Evolutionary conservation across 2,329 filamentous ascomycete genomes (phyloP).

Genomic region (Paracamarosporium sp.): DNA sequence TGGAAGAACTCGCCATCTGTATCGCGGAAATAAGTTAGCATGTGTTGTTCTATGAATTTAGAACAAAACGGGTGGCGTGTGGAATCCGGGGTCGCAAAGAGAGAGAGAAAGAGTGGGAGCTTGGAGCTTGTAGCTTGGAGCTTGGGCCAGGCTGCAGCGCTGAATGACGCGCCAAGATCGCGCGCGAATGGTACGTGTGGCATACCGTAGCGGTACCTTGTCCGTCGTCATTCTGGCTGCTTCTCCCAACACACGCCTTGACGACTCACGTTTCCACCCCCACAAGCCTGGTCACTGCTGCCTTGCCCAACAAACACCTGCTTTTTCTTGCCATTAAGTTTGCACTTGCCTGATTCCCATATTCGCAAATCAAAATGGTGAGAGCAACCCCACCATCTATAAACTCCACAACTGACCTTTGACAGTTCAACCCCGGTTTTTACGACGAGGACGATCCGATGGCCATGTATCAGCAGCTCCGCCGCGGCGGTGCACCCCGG

Average conservation of each 20-base stretch:
- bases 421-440: slow-evolving; percentile 53
- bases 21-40: neutral
- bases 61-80: neutral
- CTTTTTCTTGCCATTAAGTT: neutral
- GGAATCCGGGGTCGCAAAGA: neutral
- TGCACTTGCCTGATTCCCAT: neutral
- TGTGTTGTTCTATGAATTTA: neutral
- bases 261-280: slow-evolving; percentile 8
- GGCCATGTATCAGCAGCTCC: slow-evolving; percentile 60
- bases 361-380: slow-evolving; percentile 37
- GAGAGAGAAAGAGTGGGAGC: no score
- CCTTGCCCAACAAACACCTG: neutral
- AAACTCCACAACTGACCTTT: slow-evolving; percentile 21
- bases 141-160: slow-evolving; percentile 24
- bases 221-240: slow-evolving; percentile 22
- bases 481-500: slow-evolving; percentile 61
- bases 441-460: slow-evolving; percentile 61
- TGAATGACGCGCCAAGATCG: slow-evolving; percentile 15
- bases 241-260: slow-evolving; percentile 6
- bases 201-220: slow-evolving; percentile 27
- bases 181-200: slow-evolving; percentile 25
- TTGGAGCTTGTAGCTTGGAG: slow-evolving; percentile 21
- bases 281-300: neutral
- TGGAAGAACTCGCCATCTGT: slow-evolving; percentile 37
- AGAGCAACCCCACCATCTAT: slow-evolving; percentile 29